phyloP scores from a whole-genome alignment of 2,329 filamentous ascomycete species.

The Aureobasidium melanogenum region DNA sequence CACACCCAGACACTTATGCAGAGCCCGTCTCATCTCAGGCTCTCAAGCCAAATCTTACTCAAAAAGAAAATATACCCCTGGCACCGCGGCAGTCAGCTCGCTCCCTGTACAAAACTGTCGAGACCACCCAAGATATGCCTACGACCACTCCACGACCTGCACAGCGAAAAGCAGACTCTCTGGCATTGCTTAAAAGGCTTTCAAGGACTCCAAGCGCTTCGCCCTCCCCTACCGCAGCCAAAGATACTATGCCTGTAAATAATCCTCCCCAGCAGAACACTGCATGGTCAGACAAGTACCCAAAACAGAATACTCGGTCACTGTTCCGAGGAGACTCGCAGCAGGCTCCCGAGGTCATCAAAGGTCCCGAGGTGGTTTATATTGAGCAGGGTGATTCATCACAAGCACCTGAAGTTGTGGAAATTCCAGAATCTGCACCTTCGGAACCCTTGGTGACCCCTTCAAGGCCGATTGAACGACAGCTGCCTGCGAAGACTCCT shows the following conservation, averaged over 20 bases:
- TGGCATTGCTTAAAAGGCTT: constrained; percentile 37
- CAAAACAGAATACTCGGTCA: neutral
- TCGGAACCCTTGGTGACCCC: constrained; percentile 1
- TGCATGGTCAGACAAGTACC: constrained; percentile 1
- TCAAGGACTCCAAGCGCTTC: constrained; percentile 37
- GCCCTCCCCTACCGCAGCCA: constrained; percentile 32
- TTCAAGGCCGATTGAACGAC: neutral
- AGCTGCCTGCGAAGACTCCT: constrained; percentile 30
- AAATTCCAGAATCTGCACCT: neutral
- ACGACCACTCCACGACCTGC: neutral
- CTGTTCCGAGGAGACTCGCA: neutral
- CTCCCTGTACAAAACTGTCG: constrained; percentile 25
- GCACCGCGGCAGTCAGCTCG: neutral
- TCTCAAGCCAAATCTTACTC: constrained; percentile 20
- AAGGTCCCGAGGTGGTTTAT: neutral
- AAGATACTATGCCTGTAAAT: neutral
- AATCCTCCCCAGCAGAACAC: neutral
- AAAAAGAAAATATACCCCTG: constrained; percentile 23
- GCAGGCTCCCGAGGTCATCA: constrained; percentile 6
- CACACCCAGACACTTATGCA: neutral
- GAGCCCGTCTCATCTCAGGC: neutral
- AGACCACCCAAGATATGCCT: constrained; percentile 21
- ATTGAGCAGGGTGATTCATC: constrained; percentile 8
- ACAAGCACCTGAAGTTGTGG: constrained; percentile 13
- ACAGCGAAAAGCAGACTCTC: constrained; percentile 34